Percentiles rank a stretch among this genome's conserved stretches.
phyloP scores from a whole-genome alignment of 2,329 filamentous ascomycete species.

The Beauveria caledonica region DNA sequence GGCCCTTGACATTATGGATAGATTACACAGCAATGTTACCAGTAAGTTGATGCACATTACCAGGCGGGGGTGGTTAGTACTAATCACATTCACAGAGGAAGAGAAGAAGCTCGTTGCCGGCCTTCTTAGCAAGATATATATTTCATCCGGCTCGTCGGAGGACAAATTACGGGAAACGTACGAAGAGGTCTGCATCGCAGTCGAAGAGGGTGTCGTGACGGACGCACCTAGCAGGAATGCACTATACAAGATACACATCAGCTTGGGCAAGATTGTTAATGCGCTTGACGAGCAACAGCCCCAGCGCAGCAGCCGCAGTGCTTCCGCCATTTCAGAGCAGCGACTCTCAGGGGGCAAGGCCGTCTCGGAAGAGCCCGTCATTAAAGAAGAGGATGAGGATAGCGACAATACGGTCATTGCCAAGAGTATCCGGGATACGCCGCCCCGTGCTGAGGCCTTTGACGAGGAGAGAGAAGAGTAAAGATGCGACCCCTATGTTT shows the following conservation, averaged over 20 bases:
- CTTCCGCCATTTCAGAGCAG: conserved; percentile 28
- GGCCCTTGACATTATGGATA: conserved; percentile 68
- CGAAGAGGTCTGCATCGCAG: conserved; percentile 50
- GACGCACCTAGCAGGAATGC: conserved; percentile 57
- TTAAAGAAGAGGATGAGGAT: conserved; percentile 42
- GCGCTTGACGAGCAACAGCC: conserved; percentile 39
- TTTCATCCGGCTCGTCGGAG: conserved; percentile 58
- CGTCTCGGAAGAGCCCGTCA: conserved; percentile 32
- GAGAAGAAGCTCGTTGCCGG: conserved; percentile 76
- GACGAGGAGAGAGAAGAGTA: conserved; percentile 26
- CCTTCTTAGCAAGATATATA: conserved; percentile 73
- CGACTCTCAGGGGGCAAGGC: conserved; percentile 30
- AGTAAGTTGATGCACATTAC: conserved; percentile 43
- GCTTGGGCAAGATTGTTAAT: conserved; percentile 60
- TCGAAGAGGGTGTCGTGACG: conserved; percentile 51
- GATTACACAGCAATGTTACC: conserved; percentile 55
- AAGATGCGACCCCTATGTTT: neutral
- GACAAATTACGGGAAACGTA: conserved; percentile 51
- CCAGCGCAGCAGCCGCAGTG: conserved; percentile 35
- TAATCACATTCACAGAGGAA: conserved; percentile 50
- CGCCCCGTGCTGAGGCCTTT: conserved; percentile 10
- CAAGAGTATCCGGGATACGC: conserved; percentile 21
- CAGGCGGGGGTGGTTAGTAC: neutral
- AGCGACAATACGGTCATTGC: conserved; percentile 25
- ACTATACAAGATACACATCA: conserved; percentile 60